Conservation (phyloP, 805 yeast species). For the Saccharomycopsis schoenii region DNA sequence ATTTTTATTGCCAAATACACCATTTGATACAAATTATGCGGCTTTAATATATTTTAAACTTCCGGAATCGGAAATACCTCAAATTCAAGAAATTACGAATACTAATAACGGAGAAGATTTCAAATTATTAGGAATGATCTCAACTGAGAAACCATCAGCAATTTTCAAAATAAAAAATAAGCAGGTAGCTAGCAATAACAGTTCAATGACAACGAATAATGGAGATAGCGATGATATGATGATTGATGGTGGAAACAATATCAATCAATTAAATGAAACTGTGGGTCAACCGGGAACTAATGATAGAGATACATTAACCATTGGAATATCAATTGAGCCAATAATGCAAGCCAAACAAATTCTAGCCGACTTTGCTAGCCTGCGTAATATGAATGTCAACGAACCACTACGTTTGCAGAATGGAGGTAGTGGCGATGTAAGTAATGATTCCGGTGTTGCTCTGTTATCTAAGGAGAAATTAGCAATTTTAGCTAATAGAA, state of each 20-base stretch:
- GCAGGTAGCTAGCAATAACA: constrained; percentile 12
- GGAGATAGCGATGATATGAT: constrained; percentile 36
- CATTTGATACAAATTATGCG: constrained; percentile 56
- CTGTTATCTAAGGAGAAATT: constrained; percentile 21
- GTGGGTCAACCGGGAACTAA: constrained; percentile 20
- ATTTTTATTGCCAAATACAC: constrained; percentile 76
- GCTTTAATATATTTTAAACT: constrained; percentile 87
- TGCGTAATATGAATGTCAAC: not conserved
- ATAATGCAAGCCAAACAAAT: constrained; percentile 52
- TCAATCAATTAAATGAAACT: constrained; percentile 8
- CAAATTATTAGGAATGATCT: constrained; percentile 55
- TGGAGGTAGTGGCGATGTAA: not conserved
- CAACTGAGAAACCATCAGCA: constrained; percentile 72
- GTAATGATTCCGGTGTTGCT: not conserved
- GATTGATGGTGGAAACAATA: constrained; percentile 21
- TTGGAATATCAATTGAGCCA: constrained; percentile 92
- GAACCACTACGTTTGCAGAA: not conserved
- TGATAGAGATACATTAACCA: constrained; percentile 27
- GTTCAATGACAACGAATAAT: constrained; percentile 2
- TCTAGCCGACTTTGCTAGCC: constrained; percentile 29
- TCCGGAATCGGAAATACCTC: constrained; percentile 39
- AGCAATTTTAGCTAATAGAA: constrained; percentile 66
- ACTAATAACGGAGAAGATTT: constrained; percentile 33
- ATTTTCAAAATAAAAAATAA: constrained; percentile 67
- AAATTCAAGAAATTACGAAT: constrained; percentile 26